These are phyloP conservation scores for Melampsora americana DNA, from an alignment of 1,284 basidiomycete genomes.

Conservation along the genomic window DNA sequence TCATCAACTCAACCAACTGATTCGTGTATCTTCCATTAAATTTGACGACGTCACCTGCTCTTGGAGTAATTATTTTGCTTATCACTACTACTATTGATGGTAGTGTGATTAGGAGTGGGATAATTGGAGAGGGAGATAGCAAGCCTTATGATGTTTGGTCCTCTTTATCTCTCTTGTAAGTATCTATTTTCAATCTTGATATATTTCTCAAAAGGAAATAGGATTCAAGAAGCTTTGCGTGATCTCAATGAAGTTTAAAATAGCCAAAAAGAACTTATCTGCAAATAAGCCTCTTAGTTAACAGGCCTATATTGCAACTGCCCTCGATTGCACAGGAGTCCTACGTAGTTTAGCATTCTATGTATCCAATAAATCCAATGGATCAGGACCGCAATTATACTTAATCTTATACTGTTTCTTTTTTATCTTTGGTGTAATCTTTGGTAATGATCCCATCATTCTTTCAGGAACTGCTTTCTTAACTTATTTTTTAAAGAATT, in stretches of 20 bases:
- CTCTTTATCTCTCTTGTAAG: slow-evolving; percentile 73
- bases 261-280: too few relatives aligned
- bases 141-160: slow-evolving; percentile 88
- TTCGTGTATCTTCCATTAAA: slow-evolving; percentile 22
- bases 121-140: slow-evolving; percentile 64
- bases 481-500: slow-evolving; percentile 75
- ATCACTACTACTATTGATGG: slow-evolving; percentile 70
- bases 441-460: slow-evolving; percentile 69
- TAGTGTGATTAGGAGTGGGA: slow-evolving; percentile 65
- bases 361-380: slow-evolving; percentile 70
- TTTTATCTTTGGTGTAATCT: slow-evolving; percentile 69
- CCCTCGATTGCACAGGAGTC: slow-evolving; percentile 82
- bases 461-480: slow-evolving; percentile 73
- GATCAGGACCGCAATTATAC: slow-evolving; percentile 67
- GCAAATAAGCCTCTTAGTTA: background rate
- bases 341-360: slow-evolving; percentile 81
- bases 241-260: too few relatives aligned
- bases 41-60: slow-evolving; percentile 60
- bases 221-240: too few relatives aligned
- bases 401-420: slow-evolving; percentile 76
- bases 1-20: background rate
- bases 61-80: slow-evolving; percentile 74
- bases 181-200: background rate
- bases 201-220: background rate
- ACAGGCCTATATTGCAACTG: slow-evolving; percentile 83